Conservation (phyloP, 176 grass and related monocot genomes). For the Elaeis guineensis region DNA sequence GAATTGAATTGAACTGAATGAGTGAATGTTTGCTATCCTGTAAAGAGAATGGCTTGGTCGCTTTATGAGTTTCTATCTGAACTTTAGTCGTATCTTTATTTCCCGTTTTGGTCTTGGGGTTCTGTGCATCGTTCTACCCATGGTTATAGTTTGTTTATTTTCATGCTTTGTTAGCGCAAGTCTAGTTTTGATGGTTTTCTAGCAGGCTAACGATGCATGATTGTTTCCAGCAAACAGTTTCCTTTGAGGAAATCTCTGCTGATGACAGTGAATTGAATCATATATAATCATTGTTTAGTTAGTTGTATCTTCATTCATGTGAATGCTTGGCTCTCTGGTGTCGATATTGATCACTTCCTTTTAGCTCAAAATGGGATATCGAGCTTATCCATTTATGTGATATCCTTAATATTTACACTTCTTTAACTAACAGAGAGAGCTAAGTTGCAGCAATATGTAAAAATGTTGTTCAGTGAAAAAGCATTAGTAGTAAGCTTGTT, state of each 20-base stretch:
- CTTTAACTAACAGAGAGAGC: no score
- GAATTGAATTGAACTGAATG: constrained; percentile 13
- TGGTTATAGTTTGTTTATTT: background rate
- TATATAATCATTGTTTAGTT: background rate
- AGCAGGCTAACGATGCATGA: background rate
- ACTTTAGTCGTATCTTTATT: background rate
- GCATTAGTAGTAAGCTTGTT: no score
- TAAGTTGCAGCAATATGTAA: no score
- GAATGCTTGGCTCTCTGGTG: no score
- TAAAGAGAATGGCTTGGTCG: background rate
- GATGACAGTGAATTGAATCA: background rate
- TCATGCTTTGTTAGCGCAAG: no score
- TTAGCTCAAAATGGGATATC: no score
- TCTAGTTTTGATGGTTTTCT: background rate
- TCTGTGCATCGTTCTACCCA: background rate
- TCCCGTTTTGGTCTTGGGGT: background rate
- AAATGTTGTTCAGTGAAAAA: no score
- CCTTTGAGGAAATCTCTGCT: background rate
- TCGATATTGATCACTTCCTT: no score
- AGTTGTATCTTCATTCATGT: background rate
- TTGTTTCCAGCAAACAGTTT: background rate
- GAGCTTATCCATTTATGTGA: no score
- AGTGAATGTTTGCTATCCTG: background rate
- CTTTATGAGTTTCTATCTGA: background rate
- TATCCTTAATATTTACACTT: no score